Base-by-base conservation (phyloP, 495 filamentous ascomycete species). In the Penicillium pulvis region DNA sequence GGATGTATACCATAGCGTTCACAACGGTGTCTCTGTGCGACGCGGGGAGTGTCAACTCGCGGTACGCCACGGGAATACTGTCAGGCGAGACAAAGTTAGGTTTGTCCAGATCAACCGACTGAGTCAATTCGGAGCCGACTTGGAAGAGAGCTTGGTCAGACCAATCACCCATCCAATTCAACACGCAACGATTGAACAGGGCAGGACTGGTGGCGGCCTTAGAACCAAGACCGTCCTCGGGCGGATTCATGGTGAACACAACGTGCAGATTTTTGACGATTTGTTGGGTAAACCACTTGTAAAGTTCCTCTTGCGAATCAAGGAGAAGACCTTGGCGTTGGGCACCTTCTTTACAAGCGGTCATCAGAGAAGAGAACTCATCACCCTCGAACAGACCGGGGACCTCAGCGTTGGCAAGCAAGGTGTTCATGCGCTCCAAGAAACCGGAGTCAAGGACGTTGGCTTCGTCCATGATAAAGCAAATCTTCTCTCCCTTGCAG, bases 111-210 rank as follows among this genome's bases (percentile, higher is more conserved):
- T 99, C 94, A 46, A 98, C 86, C 8, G 92, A 93, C 62, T 96
- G 91, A 4, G 95, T 99, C 51, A 99, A 82, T 73, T 99, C 94
- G 49, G 90, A 90, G 23, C 89, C 94, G 56, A 99, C 95, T 75
- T 98, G 95, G 88, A 95, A 99, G 41, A 99, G 85, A 23, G 94
- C 95, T 71, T 98, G 95, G 71, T 98, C 94, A 8, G 94, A 98
- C 94, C 94, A 99, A 76, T 99, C 94, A 48, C 94, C 94, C 72
- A 98, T 97, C 94, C 94, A 99, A 76, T 99, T 99, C 53, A 99
- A 86, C 44, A 99, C 94, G 68, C 94, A 99, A 78, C 94, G 87
- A 76, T 99, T 99, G 86, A 99, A 99, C 63, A 99, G 74, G 30
- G 94, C 94, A 43, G 94, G 94, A 80, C 91, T 96, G 14, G 95